Evolutionary conservation across 1,284 basidiomycete genomes (phyloP).

Genomic region (Rhodotorula mucilaginosa): DNA sequence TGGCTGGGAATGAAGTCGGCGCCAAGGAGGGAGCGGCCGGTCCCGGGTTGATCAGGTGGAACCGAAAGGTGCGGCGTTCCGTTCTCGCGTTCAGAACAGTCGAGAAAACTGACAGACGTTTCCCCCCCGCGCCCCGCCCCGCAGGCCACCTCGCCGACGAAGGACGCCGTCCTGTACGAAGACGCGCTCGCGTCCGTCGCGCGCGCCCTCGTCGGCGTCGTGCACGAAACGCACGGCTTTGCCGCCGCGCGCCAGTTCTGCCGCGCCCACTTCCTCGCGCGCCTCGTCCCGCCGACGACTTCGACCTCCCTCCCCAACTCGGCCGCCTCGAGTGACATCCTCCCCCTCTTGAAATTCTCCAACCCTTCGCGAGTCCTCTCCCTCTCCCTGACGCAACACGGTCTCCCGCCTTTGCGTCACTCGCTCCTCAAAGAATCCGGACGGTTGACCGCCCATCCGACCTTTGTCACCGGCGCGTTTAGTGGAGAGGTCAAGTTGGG

Average conservation of each 20-base stretch:
- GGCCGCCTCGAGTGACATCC: slow-evolving; percentile 64
- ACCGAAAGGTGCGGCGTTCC: slow-evolving; percentile 40
- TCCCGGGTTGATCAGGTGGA: slow-evolving; percentile 49
- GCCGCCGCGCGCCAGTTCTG: slow-evolving; percentile 77
- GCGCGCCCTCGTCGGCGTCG: slow-evolving; percentile 55
- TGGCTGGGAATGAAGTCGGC: slow-evolving; percentile 15
- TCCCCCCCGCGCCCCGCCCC: too few relatives aligned
- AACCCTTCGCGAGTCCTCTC: slow-evolving; percentile 50
- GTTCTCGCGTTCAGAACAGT: too few relatives aligned
- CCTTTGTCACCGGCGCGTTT: slow-evolving; percentile 91
- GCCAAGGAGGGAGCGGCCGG: slow-evolving; percentile 40
- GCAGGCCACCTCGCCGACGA: slow-evolving; percentile 28
- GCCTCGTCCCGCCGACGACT: slow-evolving; percentile 50
- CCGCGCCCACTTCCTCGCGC: slow-evolving; percentile 77
- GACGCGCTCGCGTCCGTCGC: slow-evolving; percentile 52
- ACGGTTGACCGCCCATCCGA: slow-evolving; percentile 77
- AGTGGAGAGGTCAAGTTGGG: slow-evolving; percentile 81
- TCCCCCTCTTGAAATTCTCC: slow-evolving; percentile 77
- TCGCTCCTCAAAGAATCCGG: slow-evolving; percentile 90
- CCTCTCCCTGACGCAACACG: slow-evolving; percentile 47
- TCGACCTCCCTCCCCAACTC: slow-evolving; percentile 19
- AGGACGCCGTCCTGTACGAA: slow-evolving; percentile 41
- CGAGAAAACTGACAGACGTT: too few relatives aligned
- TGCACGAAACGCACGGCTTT: slow-evolving; percentile 63
- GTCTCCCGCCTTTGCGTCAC: slow-evolving; percentile 31